phyloP scores from a whole-genome alignment of 495 filamentous ascomycete genomes.

The Pseudotulostoma volvatum region DNA sequence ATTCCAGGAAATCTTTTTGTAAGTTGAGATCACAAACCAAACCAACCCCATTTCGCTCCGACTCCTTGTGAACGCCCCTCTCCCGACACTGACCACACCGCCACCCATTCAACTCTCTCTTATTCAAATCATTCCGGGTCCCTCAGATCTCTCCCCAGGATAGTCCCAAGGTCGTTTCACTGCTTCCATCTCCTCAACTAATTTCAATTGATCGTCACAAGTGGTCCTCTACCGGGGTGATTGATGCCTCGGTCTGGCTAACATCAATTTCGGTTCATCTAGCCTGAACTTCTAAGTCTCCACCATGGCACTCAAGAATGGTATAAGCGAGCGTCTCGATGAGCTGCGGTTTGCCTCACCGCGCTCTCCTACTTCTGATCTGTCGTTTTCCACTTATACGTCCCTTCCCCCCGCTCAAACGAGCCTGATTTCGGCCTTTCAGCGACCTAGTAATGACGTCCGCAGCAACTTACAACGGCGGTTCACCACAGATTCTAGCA shows the following conservation, averaged over 20 bases:
- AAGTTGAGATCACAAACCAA: too few species aligned
- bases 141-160: too few species aligned
- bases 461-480: slow-evolving; percentile 61
- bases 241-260: neutral
- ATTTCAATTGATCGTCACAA: too few species aligned
- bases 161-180: too few species aligned
- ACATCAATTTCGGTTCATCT: neutral
- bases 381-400: slow-evolving; percentile 51
- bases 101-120: too few species aligned
- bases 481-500: slow-evolving; percentile 84
- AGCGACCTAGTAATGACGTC: slow-evolving; percentile 40
- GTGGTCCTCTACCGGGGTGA: too few species aligned
- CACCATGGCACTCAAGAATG: slow-evolving; percentile 50
- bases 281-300: slow-evolving; percentile 9
- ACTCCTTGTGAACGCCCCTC: too few species aligned
- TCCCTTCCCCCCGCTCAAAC: slow-evolving; percentile 51
- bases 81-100: too few species aligned
- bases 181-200: too few species aligned
- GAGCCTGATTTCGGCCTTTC: slow-evolving; percentile 37
- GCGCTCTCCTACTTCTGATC: slow-evolving; percentile 53
- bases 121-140: too few species aligned
- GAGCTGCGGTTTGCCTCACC: slow-evolving; percentile 66
- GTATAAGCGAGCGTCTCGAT: slow-evolving; percentile 49
- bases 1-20: too few species aligned
- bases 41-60: too few species aligned